Evolutionary conservation across 2,329 filamentous ascomycete species (phyloP).

Genomic region (Colletotrichum eleusines): DNA sequence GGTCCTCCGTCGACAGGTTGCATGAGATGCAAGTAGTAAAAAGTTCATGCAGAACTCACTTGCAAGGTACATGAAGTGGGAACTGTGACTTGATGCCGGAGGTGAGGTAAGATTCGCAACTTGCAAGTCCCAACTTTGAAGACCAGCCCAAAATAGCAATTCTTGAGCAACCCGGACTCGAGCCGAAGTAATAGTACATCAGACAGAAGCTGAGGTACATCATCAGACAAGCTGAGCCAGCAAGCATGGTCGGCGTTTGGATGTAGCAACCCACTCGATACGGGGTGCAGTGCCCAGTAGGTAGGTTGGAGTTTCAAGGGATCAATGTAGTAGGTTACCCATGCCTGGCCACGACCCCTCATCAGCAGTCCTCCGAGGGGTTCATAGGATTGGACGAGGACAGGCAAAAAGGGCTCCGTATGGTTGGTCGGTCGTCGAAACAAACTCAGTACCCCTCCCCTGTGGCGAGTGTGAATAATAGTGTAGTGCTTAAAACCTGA

Average conservation of each 20-base stretch:
- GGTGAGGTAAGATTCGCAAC: neutral
- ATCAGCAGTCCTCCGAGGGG: neutral
- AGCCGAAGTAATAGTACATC: neutral
- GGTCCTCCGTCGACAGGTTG: neutral
- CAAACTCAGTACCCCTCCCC: conserved; percentile 32
- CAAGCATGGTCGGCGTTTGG: neutral
- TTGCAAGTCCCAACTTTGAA: neutral
- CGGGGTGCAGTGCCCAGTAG: neutral
- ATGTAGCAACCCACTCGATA: neutral
- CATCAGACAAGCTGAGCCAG: too few relatives aligned
- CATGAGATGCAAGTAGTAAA: neutral
- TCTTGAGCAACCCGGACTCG: neutral
- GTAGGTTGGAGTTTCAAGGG: neutral
- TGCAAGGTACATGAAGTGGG: neutral
- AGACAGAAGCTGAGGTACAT: too few relatives aligned
- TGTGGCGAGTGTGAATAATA: neutral
- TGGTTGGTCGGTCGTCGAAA: conserved; percentile 25
- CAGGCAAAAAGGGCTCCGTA: neutral
- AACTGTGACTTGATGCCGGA: neutral
- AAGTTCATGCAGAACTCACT: neutral
- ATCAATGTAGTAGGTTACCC: neutral
- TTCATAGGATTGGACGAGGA: neutral
- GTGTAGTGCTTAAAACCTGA: neutral
- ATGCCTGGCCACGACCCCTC: neutral
- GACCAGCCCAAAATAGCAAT: neutral